These are phyloP conservation scores for Pseudogymnoascus sp. DNA, from an alignment of 2,329 filamentous ascomycete species.

Conservation along the genomic window DNA sequence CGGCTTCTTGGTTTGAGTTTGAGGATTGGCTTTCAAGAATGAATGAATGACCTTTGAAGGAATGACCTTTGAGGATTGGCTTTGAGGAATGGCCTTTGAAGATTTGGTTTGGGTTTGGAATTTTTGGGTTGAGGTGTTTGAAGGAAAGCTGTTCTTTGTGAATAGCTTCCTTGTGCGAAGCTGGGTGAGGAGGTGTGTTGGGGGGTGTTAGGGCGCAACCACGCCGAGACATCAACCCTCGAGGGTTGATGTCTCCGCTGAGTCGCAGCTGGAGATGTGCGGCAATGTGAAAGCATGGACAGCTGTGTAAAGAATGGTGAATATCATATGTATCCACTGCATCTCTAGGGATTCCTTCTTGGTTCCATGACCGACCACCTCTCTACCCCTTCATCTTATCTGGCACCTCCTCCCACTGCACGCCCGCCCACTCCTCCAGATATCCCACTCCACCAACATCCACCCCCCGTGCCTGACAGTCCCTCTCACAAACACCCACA, in stretches of 20 bases:
- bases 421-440: constrained; percentile 92
- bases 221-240: not conserved
- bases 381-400: not conserved
- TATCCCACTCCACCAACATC: constrained; percentile 62
- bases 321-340: not conserved
- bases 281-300: too few relatives aligned
- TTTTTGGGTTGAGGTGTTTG: not conserved
- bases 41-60: too few relatives aligned
- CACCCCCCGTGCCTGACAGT: constrained; percentile 60
- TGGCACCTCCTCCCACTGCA: constrained; percentile 84
- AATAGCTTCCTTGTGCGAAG: not conserved
- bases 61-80: too few relatives aligned
- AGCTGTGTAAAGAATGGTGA: not conserved
- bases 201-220: not conserved
- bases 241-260: not conserved
- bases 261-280: too few relatives aligned
- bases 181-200: not conserved
- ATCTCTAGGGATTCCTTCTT: not conserved
- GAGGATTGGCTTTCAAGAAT: not conserved
- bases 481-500: constrained; percentile 70
- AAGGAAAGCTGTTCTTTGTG: not conserved
- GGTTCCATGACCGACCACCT: not conserved
- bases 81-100: too few relatives aligned
- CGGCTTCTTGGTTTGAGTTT: not conserved
- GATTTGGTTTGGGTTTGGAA: not conserved